Evolutionary conservation across 2,329 filamentous ascomycete genomes (phyloP), one percentile per base, ranked within the genome.

Genomic region (Botryotinia narcissicola): DNA sequence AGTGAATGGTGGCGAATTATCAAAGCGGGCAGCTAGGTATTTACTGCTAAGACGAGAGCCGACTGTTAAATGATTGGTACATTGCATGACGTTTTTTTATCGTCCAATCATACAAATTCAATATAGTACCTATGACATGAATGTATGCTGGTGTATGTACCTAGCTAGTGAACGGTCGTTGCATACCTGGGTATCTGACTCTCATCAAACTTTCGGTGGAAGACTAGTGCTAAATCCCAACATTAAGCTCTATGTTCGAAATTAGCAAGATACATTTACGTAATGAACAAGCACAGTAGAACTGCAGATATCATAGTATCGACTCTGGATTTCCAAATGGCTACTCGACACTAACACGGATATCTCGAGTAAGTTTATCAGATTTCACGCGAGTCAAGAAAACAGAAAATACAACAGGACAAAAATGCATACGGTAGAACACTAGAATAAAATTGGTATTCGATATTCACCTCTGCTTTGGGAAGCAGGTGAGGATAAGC

Each of bases 371-470:
- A 32, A 32, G 40, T 42, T 42, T 10, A 14, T 46, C 40, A 37
- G 22, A 46, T n/a, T 67, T 25, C 46, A 67, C 63, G 32, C 46
- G 51, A 25, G 46, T 40, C 7, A 25, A 40, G 4, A 37, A 10
- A 67, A 22, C 46, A 29, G 37, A 22, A 54, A 40, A 29, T 10
- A 42, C 25, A 42, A 20, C 61, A 32, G 40, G 18, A n/a, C n/a
- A 42, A 42, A 25, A 32, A 42, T 5, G 54, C n/a, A 54, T 32
- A 40, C 48, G 40, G 14, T 46, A 64, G 61, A 37, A 68, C 48
- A 54, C 46, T 40, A 35, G 54, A 57, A 42, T 32, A 42, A 57
- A 57, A 54, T 68, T 68, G 66, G 66, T 57, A 68, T 68, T 68
- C 35, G 66, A 42, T 42, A 57, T 57, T 54, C 66, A 57, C 25